Percentiles rank a stretch among this genome's conserved stretches.
Conservation (phyloP, 352 stramenopile genomes). For the Phytophthora tentaculata region DNA sequence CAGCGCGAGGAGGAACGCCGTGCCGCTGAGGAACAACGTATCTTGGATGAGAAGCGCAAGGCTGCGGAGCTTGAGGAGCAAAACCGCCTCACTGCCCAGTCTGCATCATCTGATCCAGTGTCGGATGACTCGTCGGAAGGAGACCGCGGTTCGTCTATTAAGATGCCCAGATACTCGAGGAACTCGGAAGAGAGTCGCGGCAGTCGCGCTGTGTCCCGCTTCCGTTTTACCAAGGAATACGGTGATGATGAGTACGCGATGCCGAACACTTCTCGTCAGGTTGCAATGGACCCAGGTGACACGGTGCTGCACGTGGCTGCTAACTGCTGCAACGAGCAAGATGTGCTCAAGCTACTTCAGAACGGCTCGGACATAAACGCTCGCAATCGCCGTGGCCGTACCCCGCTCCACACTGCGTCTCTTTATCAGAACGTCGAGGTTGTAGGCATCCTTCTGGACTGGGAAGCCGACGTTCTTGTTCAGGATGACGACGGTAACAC, state of each 20-base stretch:
- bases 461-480: constrained; percentile 79
- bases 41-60: constrained; percentile 55
- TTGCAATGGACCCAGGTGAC: constrained; percentile 87
- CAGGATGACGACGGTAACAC: constrained; percentile 89
- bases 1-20: constrained; percentile 43
- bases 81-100: constrained; percentile 65
- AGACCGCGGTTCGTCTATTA: constrained; percentile 42
- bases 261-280: constrained; percentile 65
- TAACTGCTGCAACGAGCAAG: constrained; percentile 88
- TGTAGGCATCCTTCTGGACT: constrained; percentile 80
- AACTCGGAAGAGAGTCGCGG: constrained; percentile 28
- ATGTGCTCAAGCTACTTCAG: constrained; percentile 86
- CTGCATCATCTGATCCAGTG: constrained; percentile 67
- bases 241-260: constrained; percentile 53
- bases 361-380: constrained; percentile 89
- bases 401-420: constrained; percentile 82
- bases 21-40: constrained; percentile 32
- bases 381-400: constrained; percentile 77
- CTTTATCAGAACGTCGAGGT: constrained; percentile 86
- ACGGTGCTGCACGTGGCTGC: constrained; percentile 87
- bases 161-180: constrained; percentile 24
- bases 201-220: constrained; percentile 62
- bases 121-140: constrained; percentile 81
- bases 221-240: constrained; percentile 88
- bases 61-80: constrained; percentile 61